Percentiles rank a stretch among this genome's conserved stretches.
phyloP scores from a whole-genome alignment of 345 rosid species.

The Kernera saxatilis region DNA sequence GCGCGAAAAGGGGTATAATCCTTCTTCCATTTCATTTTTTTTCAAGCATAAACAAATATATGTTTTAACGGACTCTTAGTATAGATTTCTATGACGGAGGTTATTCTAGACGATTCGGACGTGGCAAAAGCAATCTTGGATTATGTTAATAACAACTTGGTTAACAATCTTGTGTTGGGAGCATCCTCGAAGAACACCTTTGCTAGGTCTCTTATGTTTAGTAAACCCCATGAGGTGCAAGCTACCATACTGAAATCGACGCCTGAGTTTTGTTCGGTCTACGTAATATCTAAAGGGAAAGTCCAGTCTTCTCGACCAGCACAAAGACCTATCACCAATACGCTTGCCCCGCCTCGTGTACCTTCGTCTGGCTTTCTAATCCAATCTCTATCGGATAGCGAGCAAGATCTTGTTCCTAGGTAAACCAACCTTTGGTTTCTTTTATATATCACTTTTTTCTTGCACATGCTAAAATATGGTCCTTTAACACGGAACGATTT shows the following conservation, averaged over 20 bases:
- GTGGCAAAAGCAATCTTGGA: conserved; percentile 50
- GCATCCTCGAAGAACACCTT: conserved; percentile 50
- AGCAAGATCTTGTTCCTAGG: conserved; percentile 32
- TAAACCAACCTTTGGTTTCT: not conserved
- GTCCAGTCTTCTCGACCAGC: conserved; percentile 43
- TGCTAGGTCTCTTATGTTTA: conserved; percentile 41
- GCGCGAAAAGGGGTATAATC: conserved; percentile 71
- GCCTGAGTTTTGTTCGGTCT: conserved; percentile 74
- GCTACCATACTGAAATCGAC: conserved; percentile 46
- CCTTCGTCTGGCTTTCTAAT: conserved; percentile 32
- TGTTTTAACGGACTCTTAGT: not conserved
- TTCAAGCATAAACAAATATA: not conserved
- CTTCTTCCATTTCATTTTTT: not conserved
- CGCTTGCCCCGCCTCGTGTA: conserved; percentile 46
- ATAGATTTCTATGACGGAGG: conserved; percentile 60
- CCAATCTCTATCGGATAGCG: conserved; percentile 21
- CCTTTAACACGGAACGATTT: no score
- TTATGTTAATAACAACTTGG: conserved; percentile 39
- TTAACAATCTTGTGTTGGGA: conserved; percentile 58
- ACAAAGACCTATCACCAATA: conserved; percentile 39
- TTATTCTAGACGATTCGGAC: conserved; percentile 52
- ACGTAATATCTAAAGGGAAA: conserved; percentile 74
- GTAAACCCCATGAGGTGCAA: conserved; percentile 38
- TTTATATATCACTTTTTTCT: not conserved
- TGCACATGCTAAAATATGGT: no score